These are phyloP conservation scores for Colletotrichum navitas DNA, from an alignment of 2,329 filamentous ascomycete species.

Conservation along the genomic window DNA sequence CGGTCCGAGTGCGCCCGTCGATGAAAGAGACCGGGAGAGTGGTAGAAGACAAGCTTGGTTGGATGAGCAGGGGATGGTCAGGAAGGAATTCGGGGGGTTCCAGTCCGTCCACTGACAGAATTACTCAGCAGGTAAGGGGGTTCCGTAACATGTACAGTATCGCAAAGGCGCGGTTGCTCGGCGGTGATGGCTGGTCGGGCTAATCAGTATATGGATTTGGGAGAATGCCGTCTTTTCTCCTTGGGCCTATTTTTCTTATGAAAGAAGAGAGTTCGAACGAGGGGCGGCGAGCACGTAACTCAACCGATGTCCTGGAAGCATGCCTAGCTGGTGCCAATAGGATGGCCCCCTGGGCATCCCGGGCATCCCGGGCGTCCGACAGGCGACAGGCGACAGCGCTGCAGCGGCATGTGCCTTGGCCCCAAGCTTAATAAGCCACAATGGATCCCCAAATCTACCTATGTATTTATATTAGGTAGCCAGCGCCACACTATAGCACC, in stretches of 20 bases:
- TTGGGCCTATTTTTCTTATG: constrained; percentile 16
- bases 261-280: constrained; percentile 35
- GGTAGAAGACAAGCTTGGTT: constrained; percentile 18
- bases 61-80: constrained; percentile 11
- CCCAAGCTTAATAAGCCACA: constrained; percentile 9
- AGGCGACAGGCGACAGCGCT: constrained; percentile 5
- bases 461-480: background rate
- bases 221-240: background rate
- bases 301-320: constrained; percentile 26
- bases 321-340: constrained; percentile 3
- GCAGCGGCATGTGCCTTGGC: background rate
- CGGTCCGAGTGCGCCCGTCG: constrained; percentile 26
- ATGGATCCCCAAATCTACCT: background rate
- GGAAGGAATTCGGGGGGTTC: constrained; percentile 13
- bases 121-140: constrained; percentile 36
- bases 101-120: constrained; percentile 11
- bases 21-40: constrained; percentile 5
- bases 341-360: constrained; percentile 1
- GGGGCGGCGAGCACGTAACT: constrained; percentile 27
- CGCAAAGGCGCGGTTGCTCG: background rate
- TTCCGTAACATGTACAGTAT: background rate
- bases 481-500: constrained; percentile 31
- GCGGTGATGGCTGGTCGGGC: background rate
- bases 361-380: constrained; percentile 6
- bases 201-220: background rate